Evolutionary conservation across 2,329 filamentous ascomycete genomes (phyloP).

Genomic region (Aspergillus sp.): DNA sequence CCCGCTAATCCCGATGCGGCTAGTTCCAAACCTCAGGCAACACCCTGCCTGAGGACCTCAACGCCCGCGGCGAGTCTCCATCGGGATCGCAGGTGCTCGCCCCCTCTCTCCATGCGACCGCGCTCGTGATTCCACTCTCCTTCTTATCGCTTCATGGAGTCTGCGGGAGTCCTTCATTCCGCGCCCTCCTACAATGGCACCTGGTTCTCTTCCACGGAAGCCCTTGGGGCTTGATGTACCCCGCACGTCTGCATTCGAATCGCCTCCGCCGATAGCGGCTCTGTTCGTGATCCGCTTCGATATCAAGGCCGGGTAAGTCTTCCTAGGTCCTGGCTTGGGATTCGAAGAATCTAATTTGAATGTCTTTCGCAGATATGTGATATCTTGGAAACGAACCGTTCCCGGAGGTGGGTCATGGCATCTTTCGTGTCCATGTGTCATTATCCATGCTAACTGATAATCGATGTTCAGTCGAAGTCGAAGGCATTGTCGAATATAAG

Average conservation of each 20-base stretch:
- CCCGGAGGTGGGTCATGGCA: slow-evolving; percentile 57
- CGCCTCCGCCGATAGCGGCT: slow-evolving; percentile 62
- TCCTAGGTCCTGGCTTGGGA: background rate
- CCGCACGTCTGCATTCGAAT: slow-evolving; percentile 31
- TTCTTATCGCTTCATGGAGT: slow-evolving; percentile 23
- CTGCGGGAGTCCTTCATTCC: slow-evolving; percentile 8
- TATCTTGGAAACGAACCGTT: slow-evolving; percentile 78
- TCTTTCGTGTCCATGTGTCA: background rate
- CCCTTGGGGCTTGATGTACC: slow-evolving; percentile 36
- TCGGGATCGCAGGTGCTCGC: slow-evolving; percentile 4
- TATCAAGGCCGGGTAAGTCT: slow-evolving; percentile 78
- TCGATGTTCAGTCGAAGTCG: slow-evolving; percentile 56
- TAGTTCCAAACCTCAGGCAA: slow-evolving; percentile 14
- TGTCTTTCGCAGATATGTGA: slow-evolving; percentile 62
- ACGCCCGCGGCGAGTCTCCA: slow-evolving; percentile 2
- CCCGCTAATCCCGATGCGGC: slow-evolving; percentile 7
- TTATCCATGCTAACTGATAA: slow-evolving; percentile 5
- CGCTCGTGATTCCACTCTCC: slow-evolving; percentile 5
- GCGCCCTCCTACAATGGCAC: slow-evolving; percentile 27
- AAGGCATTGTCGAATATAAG: slow-evolving; percentile 93
- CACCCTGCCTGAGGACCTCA: background rate
- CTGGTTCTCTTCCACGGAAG: slow-evolving; percentile 29
- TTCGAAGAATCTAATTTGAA: background rate
- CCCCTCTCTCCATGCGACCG: slow-evolving; percentile 13
- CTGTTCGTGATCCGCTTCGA: slow-evolving; percentile 91